Conservation (phyloP, 495 filamentous ascomycete genomes). For the Aspergillus biplanus region DNA sequence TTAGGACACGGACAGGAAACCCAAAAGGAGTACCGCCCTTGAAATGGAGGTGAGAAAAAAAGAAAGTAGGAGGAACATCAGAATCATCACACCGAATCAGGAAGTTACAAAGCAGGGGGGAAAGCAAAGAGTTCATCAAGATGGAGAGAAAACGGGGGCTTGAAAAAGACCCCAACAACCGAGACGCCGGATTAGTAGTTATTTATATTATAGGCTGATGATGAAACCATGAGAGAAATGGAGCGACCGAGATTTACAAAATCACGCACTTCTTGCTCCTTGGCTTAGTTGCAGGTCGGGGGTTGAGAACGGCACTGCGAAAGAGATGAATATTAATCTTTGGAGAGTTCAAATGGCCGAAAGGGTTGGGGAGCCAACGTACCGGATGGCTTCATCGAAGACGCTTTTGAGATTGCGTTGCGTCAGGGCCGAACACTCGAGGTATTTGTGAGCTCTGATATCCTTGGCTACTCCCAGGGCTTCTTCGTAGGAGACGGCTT, state of each 20-base stretch:
- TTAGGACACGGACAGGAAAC: slow-evolving; percentile 24
- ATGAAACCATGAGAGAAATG: slow-evolving; percentile 14
- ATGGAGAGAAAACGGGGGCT: slow-evolving; percentile 18
- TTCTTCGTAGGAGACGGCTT: slow-evolving; percentile 87
- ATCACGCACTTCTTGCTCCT: slow-evolving; percentile 78
- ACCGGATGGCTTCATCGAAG: slow-evolving; percentile 98
- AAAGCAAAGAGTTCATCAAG: slow-evolving; percentile 34
- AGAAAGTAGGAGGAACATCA: slow-evolving; percentile 13
- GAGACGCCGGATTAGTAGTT: slow-evolving; percentile 54
- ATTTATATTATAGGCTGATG: slow-evolving; percentile 41
- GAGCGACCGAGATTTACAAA: slow-evolving; percentile 54
- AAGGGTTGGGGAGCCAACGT: slow-evolving; percentile 24
- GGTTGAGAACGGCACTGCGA: slow-evolving; percentile 79
- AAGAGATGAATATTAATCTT: slow-evolving; percentile 6
- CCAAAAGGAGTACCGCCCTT: slow-evolving; percentile 13
- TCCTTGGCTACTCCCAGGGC: slow-evolving; percentile 85
- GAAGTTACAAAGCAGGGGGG: slow-evolving; percentile 13
- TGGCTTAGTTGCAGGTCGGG: slow-evolving; percentile 64
- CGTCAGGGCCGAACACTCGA: slow-evolving; percentile 97
- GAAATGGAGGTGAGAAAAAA: slow-evolving; percentile 8
- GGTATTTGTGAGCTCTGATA: slow-evolving; percentile 90
- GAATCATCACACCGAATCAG: slow-evolving; percentile 24
- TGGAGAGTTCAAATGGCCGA: neutral
- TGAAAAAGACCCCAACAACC: slow-evolving; percentile 30
- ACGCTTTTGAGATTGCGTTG: slow-evolving; percentile 96